Base-by-base conservation (phyloP, 257 asterid species). In the Solanum pennellii region DNA sequence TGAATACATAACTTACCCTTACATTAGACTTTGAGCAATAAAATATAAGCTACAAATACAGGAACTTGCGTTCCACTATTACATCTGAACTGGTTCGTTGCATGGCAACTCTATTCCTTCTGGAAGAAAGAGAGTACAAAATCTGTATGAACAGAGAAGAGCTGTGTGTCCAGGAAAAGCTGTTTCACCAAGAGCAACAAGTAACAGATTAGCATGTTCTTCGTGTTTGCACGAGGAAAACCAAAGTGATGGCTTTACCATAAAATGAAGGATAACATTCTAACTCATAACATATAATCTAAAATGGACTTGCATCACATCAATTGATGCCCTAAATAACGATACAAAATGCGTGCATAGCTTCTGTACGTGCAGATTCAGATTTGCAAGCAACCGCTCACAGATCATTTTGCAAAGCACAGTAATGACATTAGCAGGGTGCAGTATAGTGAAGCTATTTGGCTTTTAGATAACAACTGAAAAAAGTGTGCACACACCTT, bases 141-240 rank as follows among this genome's bases (percentile, higher is more conserved):
- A 92, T 97, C 99, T 83, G 99, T 97, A 91, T 95, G 98, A 89
- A 96, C 99, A 83, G 98, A 97, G 95, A 97, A 97, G 92, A 97
- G 99, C 94, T 97, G 99, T 12, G 99, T 97, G 87, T 97, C 99
- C 94, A 93, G 86, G 87, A 97, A 97, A 83, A 86, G 97, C 99
- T 97, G 99, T 91, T 86, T 21, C 86, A 77, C 86, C 71, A 87
- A 90, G 76, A 68, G 45, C 41, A 90, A 68, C 25, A 86, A 15
- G 75, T 4, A 44, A 75, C 49, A 82, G 45, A 87, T 92, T 82
- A 92, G 90, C 59, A 69, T 68, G 29, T 15, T 39, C 29, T 52
- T 86, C 44, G 31, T 3, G 6, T 31, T 60, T 56, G 59, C 21
- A 42, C 12, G 16, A 25, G 25, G 84, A 79, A 79, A 79, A 79